Base-by-base conservation (phyloP, 2,329 filamentous ascomycete species). In the Colletotrichum paranaense region DNA sequence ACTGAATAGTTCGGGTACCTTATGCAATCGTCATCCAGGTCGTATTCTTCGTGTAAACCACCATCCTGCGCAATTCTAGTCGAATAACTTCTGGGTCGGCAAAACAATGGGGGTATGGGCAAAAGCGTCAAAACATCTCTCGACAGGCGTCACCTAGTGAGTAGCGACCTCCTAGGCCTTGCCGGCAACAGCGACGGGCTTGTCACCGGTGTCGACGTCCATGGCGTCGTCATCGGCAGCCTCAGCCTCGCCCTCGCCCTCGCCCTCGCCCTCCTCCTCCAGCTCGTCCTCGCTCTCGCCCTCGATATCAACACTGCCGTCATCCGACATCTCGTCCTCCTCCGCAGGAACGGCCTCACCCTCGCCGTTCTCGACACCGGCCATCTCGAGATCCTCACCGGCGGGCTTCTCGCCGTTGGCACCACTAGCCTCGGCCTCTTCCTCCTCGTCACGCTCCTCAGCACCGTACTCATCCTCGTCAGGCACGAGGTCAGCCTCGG, bases 401-500 rank as follows among this genome's bases (percentile, higher is more conserved):
- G 87, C 82, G 24, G 81, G 80, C 24, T 80, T 80, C 58, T 84
- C 85, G 70, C 86, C 88, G 32, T 79, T 85, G 53, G 72, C 78
- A 11, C 81, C 82, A 5, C 84, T 86, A 32, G 83, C 86, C 68
- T 90, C 88, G 9, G 87, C 89, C 49, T 88, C 89, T 66, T 92
- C 89, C 67, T 92, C 92, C 65, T 92, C 92, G 60, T 95, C 94
- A 19, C 91, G 91, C 82, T 98, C 96, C 68, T 98, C 97, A 26
- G 94, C 95, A 75, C 96, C 97, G 80, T 99, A 99, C 77, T 93
- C 91, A 30, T 94, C 93, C 78, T 97, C 97, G 78, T 98, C 96
- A 56, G 93, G 93, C 64, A 90, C 89, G 57, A 93, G 89, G 80
- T 99, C 97, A 66, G 95, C 97, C 82, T 99, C 97, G 55, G 97